A percentile compares a stretch with the other conserved stretches of the same genome.
Evolutionary conservation across 192 early-diverging fungal species (phyloP).

Genomic region (Podochytrium sp.): DNA sequence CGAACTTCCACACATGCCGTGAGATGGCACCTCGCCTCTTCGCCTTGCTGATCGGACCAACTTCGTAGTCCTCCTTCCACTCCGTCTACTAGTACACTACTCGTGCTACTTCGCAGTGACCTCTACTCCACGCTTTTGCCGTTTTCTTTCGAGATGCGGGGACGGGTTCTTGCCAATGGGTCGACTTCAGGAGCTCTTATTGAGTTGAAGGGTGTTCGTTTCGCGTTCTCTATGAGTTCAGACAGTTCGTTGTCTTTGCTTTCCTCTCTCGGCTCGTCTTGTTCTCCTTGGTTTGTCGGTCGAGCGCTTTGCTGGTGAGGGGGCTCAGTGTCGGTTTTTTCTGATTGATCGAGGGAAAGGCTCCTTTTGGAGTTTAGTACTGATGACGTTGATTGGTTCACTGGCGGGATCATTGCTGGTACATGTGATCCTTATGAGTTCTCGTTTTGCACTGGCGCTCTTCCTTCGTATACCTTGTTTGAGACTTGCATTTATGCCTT

Average conservation of each 20-base stretch:
- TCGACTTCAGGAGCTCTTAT: too few relatives aligned
- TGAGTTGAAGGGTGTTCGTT: not conserved
- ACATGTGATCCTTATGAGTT: not conserved
- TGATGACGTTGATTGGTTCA: not conserved
- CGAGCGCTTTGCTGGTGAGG: not conserved
- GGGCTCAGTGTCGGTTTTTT: not conserved
- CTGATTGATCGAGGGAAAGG: conserved; percentile 5
- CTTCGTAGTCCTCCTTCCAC: too few relatives aligned
- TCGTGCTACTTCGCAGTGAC: too few relatives aligned
- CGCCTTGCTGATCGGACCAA: too few relatives aligned
- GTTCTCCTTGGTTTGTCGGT: not conserved
- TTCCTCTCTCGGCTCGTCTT: not conserved
- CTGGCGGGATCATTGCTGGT: not conserved
- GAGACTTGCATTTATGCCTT: too few relatives aligned
- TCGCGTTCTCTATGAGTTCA: not conserved
- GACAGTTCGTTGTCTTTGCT: not conserved
- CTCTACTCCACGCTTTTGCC: too few relatives aligned
- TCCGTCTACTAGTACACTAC: too few relatives aligned
- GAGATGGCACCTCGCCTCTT: not conserved
- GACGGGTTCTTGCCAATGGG: too few relatives aligned
- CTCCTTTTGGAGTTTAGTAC: conserved; percentile 1
- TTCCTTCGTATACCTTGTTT: too few relatives aligned
- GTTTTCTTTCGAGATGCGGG: too few relatives aligned
- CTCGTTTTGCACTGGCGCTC: too few relatives aligned
- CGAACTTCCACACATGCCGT: too few relatives aligned